Conservation (phyloP, 306 rosid genomes). For the Quercus berberidifolia region DNA sequence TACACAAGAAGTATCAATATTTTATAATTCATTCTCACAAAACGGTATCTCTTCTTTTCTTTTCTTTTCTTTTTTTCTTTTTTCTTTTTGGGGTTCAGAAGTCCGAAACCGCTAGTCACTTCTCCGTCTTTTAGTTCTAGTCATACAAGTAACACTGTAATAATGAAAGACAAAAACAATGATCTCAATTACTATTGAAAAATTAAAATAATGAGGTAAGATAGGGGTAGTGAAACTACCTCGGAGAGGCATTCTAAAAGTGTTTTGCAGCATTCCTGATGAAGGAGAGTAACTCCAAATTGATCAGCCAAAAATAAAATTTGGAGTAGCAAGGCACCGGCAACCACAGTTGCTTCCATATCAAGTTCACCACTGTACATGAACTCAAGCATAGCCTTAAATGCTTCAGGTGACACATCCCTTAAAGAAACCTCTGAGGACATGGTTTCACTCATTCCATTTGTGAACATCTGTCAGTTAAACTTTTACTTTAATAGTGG, state of each 20-base stretch:
- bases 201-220: conserved; percentile 21
- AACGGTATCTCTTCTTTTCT: conserved; percentile 66
- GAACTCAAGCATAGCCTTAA: conserved; percentile 71
- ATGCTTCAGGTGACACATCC: conserved; percentile 84
- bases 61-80: neutral
- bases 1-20: conserved; percentile 68
- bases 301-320: conserved; percentile 84
- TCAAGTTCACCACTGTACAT: conserved; percentile 72
- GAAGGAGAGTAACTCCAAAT: conserved; percentile 86
- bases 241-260: conserved; percentile 85
- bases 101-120: conserved; percentile 66
- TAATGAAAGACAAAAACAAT: conserved; percentile 25
- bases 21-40: conserved; percentile 50
- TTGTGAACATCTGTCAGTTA: conserved; percentile 84
- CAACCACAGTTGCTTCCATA: conserved; percentile 41
- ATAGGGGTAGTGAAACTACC: conserved; percentile 58
- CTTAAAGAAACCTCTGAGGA: conserved; percentile 64
- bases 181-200: conserved; percentile 23
- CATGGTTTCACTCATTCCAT: conserved; percentile 94
- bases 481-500: conserved; percentile 16
- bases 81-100: conserved; percentile 26
- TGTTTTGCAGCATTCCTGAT: conserved; percentile 88
- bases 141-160: conserved; percentile 36
- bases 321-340: conserved; percentile 68
- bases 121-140: conserved; percentile 59